A percentile compares a stretch with the other conserved stretches of the same genome.
Conservation (phyloP, 2,329 filamentous ascomycete genomes). For the Arthroderma sp. region DNA sequence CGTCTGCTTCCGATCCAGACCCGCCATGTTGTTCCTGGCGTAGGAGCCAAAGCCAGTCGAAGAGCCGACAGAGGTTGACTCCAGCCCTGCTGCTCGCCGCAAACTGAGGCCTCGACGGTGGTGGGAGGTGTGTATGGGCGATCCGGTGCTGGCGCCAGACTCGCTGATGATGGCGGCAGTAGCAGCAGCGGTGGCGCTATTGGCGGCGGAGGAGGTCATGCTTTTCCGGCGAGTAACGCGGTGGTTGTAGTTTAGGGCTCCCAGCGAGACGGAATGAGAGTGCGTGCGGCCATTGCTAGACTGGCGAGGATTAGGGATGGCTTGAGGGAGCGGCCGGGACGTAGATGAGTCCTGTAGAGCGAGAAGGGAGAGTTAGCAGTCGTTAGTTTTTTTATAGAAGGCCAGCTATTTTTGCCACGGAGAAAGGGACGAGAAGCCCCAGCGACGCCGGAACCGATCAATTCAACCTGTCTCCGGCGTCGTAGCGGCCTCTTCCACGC, state of each 20-base stretch:
- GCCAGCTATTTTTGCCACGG: not conserved
- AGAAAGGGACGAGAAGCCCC: not conserved
- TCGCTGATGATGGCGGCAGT: conserved; percentile 53
- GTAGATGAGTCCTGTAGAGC: conserved; percentile 17
- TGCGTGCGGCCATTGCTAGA: conserved; percentile 57
- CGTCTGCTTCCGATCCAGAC: conserved; percentile 27
- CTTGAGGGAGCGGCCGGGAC: conserved; percentile 54
- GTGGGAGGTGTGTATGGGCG: conserved; percentile 43
- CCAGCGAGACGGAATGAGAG: conserved; percentile 68
- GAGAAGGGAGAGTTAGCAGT: not conserved
- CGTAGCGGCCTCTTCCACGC: not conserved
- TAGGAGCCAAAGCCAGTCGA: conserved; percentile 30
- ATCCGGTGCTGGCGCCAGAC: conserved; percentile 44
- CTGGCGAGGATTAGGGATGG: conserved; percentile 50
- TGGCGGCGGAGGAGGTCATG: conserved; percentile 61
- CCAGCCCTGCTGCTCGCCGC: conserved; percentile 39
- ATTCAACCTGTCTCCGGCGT: not conserved
- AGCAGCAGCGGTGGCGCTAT: conserved; percentile 46
- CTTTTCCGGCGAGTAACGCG: conserved; percentile 90
- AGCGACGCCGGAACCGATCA: not conserved
- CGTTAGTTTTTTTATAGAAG: not conserved
- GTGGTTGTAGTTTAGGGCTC: conserved; percentile 66
- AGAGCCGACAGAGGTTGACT: conserved; percentile 48
- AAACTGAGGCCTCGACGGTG: conserved; percentile 42
- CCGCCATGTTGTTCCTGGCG: conserved; percentile 23